Evolutionary conservation across 148 eudicot species (phyloP).

Genomic region (Chenopodium quinoa): DNA sequence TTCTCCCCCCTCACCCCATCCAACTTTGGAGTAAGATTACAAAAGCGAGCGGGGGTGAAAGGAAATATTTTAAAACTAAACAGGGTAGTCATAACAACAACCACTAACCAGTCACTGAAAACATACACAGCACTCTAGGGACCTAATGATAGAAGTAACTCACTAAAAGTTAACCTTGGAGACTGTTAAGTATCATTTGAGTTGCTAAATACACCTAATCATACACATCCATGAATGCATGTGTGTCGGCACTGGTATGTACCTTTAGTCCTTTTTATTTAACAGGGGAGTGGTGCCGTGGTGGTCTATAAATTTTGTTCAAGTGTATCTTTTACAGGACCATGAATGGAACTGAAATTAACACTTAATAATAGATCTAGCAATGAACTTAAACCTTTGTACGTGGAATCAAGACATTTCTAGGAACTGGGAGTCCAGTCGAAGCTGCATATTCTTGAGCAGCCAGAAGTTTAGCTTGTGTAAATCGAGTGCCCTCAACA

Average conservation of each 20-base stretch:
- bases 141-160: background rate
- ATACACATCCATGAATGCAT: too few species aligned
- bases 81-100: background rate
- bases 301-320: background rate
- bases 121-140: background rate
- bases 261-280: too few species aligned
- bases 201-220: background rate
- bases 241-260: too few species aligned
- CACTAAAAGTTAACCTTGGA: background rate
- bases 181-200: background rate
- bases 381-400: slow-evolving; percentile 55
- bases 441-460: slow-evolving; percentile 97
- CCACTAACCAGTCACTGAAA: background rate
- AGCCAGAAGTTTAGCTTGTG: slow-evolving; percentile 83
- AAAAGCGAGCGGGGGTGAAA: background rate
- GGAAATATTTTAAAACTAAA: background rate
- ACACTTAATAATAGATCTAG: background rate
- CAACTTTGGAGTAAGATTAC: background rate
- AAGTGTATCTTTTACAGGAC: background rate
- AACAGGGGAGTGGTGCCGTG: too few species aligned
- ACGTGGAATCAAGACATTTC: slow-evolving; percentile 85
- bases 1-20: background rate
- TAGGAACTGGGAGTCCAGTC: slow-evolving; percentile 75
- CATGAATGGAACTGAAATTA: background rate
- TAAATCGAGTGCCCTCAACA: slow-evolving; percentile 95